Base-by-base conservation (phyloP, 139 green algal species). In the Astrephomene gubernaculifera region DNA sequence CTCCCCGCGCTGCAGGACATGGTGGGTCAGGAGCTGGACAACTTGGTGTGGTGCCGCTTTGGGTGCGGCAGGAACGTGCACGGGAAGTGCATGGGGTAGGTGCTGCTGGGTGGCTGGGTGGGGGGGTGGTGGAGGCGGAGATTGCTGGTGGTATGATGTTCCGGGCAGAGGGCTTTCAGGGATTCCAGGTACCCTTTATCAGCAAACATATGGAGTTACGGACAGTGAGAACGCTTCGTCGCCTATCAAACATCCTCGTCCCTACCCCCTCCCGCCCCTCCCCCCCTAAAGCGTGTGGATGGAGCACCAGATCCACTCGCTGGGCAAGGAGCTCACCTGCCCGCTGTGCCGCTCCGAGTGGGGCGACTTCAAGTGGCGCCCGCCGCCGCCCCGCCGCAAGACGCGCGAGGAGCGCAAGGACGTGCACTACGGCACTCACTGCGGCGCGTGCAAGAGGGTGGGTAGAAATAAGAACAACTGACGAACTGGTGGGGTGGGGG, bases 11-110 rank as follows among this genome's bases (percentile, higher is more conserved):
- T 44, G 9, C 39, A 83, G 60, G 87, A 89, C 57, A 90, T 95
- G 83, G 73, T 45, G 19, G 79, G 38, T 1, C 67, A 61, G 31
- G 85, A 90, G 35, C 35, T 80, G 27, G 87, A 89, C 43, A 78
- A 87, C 36, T 81, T 94, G 70, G 90, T 94, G 67, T 92, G 87
- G 86, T 95, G 93, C 72, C 74, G 73, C 22, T 67, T 53, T 33
- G 87, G 91, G 43, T 95, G 93, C 79, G 93, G 93, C 29, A 71
- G 88, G 25, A 93, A 92, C 79, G 87, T 95, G 8, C 93, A 95
- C 75, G 93, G 90, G 4, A 90, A 90, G 71, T 95, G 93, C 84
- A 91, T 95, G 79, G 71, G 82, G 85, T 90, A 49, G 86, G 87
- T 71, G 53, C 36, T 29, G 39, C n/a, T 57, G n/a, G 2, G 38